Conservation (phyloP, 2,329 filamentous ascomycete genomes). For the Sarocladium oryzae region DNA sequence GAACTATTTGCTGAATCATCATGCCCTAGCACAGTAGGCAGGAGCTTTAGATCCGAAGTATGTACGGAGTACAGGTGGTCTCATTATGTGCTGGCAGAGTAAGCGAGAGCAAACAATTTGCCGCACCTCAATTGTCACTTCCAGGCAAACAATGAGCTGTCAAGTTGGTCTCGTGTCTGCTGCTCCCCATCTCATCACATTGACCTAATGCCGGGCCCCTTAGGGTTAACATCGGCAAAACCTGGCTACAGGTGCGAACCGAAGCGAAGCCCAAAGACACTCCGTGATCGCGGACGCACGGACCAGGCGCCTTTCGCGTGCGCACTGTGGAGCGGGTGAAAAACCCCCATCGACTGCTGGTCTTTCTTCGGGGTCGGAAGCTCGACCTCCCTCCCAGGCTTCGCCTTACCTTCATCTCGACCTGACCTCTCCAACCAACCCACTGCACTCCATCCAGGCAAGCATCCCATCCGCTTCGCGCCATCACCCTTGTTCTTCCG, state of each 20-base stretch:
- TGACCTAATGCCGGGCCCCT: neutral
- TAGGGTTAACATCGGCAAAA: constrained; percentile 7
- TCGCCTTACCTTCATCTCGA: neutral
- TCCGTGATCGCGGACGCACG: constrained; percentile 8
- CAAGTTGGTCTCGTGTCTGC: neutral
- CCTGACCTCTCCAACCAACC: constrained; percentile 2
- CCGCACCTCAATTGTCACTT: too few relatives aligned
- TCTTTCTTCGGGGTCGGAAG: constrained; percentile 8
- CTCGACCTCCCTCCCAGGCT: constrained; percentile 6
- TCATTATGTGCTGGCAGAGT: neutral
- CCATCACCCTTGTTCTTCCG: constrained; percentile 4
- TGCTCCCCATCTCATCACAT: neutral
- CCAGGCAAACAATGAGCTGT: too few relatives aligned
- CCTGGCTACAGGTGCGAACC: neutral
- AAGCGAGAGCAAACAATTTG: neutral
- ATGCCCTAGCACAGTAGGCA: neutral
- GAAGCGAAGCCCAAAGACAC: constrained; percentile 5
- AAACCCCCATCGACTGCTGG: constrained; percentile 8
- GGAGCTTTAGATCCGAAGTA: neutral
- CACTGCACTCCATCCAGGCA: constrained; percentile 5
- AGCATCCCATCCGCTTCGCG: constrained; percentile 6
- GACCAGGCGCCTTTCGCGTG: neutral
- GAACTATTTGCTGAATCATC: neutral
- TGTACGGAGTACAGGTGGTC: neutral
- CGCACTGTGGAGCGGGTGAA: constrained; percentile 8